phyloP scores from a whole-genome alignment of 495 filamentous ascomycete genomes.

The Penicillium tannophilum region DNA sequence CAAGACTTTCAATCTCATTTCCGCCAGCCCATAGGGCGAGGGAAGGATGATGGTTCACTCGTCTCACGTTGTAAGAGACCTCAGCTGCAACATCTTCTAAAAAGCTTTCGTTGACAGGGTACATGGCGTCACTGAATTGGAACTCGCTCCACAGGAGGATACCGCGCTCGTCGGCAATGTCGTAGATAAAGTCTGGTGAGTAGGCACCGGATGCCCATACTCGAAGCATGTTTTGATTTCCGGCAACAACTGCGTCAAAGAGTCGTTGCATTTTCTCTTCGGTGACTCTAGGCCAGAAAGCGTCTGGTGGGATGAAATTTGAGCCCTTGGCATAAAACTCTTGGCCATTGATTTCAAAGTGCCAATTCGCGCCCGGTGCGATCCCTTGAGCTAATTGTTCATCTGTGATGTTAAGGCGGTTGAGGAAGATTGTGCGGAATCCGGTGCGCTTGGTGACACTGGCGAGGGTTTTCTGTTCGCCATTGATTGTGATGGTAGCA shows the following conservation, averaged over 20 bases:
- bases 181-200: constrained; percentile 67
- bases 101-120: constrained; percentile 58
- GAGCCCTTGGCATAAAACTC: constrained; percentile 70
- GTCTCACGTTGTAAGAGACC: constrained; percentile 62
- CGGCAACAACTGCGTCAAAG: constrained; percentile 57
- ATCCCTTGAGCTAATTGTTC: constrained; percentile 58
- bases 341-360: constrained; percentile 69
- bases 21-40: constrained; percentile 69
- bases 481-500: constrained; percentile 51
- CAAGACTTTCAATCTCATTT: constrained; percentile 65
- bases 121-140: constrained; percentile 65
- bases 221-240: constrained; percentile 71
- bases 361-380: constrained; percentile 67
- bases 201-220: constrained; percentile 69
- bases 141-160: constrained; percentile 71
- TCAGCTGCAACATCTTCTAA: constrained; percentile 61
- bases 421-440: constrained; percentile 69
- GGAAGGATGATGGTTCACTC: constrained; percentile 67
- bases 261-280: constrained; percentile 53
- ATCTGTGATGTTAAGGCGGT: constrained; percentile 60
- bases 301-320: constrained; percentile 68
- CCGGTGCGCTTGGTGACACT: constrained; percentile 59
- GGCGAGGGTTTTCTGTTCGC: constrained; percentile 34
- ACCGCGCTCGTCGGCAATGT: constrained; percentile 66
- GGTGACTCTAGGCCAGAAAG: constrained; percentile 68